Evolutionary conservation across 83 land plant species (phyloP).

Genomic region (Thuja plicata): DNA sequence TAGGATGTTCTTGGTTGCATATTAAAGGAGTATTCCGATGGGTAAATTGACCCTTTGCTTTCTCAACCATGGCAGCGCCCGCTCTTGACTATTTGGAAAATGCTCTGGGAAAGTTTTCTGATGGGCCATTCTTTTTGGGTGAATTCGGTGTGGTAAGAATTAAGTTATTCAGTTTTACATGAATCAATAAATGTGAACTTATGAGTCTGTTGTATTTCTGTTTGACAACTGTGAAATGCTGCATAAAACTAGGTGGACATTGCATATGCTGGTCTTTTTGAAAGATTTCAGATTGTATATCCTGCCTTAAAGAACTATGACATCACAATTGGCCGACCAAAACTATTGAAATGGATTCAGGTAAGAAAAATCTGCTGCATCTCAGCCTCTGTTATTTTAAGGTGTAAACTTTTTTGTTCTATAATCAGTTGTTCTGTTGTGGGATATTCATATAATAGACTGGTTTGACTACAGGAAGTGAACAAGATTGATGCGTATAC

Average conservation of each 20-base stretch:
- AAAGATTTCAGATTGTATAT: conserved; percentile 46
- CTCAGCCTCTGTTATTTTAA: not conserved
- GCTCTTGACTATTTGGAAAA: conserved; percentile 57
- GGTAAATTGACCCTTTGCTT: not conserved
- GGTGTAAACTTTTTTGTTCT: not conserved
- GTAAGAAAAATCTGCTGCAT: conserved; percentile 17
- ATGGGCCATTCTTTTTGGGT: conserved; percentile 81
- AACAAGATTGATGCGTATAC: conserved; percentile 50
- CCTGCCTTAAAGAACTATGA: conserved; percentile 47
- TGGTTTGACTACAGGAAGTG: conserved; percentile 37
- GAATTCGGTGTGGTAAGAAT: conserved; percentile 54
- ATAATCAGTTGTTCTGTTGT: not conserved
- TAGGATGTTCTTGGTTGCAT: not conserved
- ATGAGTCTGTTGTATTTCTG: not conserved
- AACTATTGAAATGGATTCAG: conserved; percentile 63
- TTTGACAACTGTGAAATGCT: not conserved
- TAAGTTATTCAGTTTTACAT: not conserved
- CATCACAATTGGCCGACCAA: conserved; percentile 60
- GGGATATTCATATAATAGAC: not conserved
- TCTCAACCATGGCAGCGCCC: conserved; percentile 30
- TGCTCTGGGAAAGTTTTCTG: conserved; percentile 59
- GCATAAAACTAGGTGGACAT: conserved; percentile 57
- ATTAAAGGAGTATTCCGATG: not conserved
- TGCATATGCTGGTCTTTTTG: conserved; percentile 77
- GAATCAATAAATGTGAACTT: not conserved